Percentiles rank a stretch among this genome's conserved stretches.
Evolutionary conservation across 805 yeast species (phyloP).

Genomic region (Barnettozyma salicaria): DNA sequence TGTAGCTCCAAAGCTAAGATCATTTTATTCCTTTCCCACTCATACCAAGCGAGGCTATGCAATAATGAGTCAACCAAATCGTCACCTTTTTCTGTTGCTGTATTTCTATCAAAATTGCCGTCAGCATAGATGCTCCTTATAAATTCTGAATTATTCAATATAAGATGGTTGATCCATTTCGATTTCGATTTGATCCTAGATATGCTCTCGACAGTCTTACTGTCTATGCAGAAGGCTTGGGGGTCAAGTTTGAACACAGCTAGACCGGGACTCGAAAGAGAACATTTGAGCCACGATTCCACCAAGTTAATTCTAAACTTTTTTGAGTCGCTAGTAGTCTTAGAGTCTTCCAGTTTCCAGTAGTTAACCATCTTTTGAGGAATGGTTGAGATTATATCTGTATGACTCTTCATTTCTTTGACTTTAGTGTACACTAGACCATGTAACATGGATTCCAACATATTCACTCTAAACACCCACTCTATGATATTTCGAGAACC

Average conservation of each 20-base stretch:
- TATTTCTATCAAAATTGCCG: slow-evolving; percentile 1
- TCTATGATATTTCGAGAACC: slow-evolving; percentile 44
- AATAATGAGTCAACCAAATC: slow-evolving; percentile 24
- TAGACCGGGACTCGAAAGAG: neutral
- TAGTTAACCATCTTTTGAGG: slow-evolving; percentile 22
- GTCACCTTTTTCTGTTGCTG: slow-evolving; percentile 19
- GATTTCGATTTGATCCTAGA: slow-evolving; percentile 9
- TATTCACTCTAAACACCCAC: slow-evolving; percentile 44
- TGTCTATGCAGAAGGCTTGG: slow-evolving; percentile 7
- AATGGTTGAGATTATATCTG: slow-evolving; percentile 15
- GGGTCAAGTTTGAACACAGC: slow-evolving; percentile 11
- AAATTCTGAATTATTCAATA: slow-evolving; percentile 5
- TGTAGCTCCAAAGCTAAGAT: slow-evolving; percentile 18
- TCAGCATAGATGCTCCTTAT: slow-evolving; percentile 2
- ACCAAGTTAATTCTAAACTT: slow-evolving; percentile 16
- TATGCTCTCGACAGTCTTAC: neutral
- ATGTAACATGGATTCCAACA: slow-evolving; percentile 46
- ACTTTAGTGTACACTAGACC: slow-evolving; percentile 22
- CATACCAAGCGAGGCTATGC: slow-evolving; percentile 21
- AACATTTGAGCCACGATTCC: slow-evolving; percentile 18
- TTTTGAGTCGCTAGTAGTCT: slow-evolving; percentile 13
- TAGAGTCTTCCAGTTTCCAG: slow-evolving; percentile 17
- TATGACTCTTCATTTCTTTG: slow-evolving; percentile 3
- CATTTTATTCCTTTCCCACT: slow-evolving; percentile 25
- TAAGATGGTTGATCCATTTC: slow-evolving; percentile 19